Percentiles rank a stretch among this genome's conserved stretches.
These are phyloP conservation scores for Rusavskia elegans DNA, from an alignment of 495 filamentous ascomycete genomes.

Conservation along the genomic window DNA sequence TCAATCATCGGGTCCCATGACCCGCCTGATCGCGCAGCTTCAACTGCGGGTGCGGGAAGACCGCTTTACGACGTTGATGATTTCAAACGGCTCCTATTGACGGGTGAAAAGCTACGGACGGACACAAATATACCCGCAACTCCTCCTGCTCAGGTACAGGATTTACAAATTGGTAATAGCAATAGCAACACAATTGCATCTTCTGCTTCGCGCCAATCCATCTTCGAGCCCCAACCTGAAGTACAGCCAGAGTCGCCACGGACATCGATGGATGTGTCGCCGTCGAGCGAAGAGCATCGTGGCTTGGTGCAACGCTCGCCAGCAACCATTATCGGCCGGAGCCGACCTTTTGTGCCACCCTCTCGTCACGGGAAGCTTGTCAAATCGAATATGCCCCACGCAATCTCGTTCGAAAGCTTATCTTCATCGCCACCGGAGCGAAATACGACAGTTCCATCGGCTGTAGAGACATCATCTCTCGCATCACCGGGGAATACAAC, in stretches of 20 bases:
- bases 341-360: slow-evolving; percentile 41
- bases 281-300: slow-evolving; percentile 22
- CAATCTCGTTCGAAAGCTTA: slow-evolving; percentile 15
- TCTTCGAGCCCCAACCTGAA: slow-evolving; percentile 20
- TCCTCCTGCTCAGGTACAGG: not conserved
- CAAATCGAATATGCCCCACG: slow-evolving; percentile 17
- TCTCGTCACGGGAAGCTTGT: slow-evolving; percentile 58
- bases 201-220: slow-evolving; percentile 30
- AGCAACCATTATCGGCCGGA: slow-evolving; percentile 8
- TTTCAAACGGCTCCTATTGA: slow-evolving; percentile 44
- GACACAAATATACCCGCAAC: not conserved
- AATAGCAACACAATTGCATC: slow-evolving; percentile 31
- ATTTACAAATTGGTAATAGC: slow-evolving; percentile 16
- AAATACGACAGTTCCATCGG: slow-evolving; percentile 10
- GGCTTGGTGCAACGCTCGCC: slow-evolving; percentile 17
- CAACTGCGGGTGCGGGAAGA: slow-evolving; percentile 10
- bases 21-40: not conserved
- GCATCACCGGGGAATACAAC: slow-evolving; percentile 13
- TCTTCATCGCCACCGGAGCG: slow-evolving; percentile 12
- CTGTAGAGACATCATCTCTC: slow-evolving; percentile 18
- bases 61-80: slow-evolving; percentile 43
- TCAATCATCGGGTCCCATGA: not conserved
- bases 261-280: slow-evolving; percentile 27
- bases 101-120: slow-evolving; percentile 24
- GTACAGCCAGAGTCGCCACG: slow-evolving; percentile 26